A percentile compares a stretch with the other conserved stretches of the same genome.
Evolutionary conservation across 1,284 basidiomycete genomes (phyloP).

Genomic region (Takashimella tepidaria): DNA sequence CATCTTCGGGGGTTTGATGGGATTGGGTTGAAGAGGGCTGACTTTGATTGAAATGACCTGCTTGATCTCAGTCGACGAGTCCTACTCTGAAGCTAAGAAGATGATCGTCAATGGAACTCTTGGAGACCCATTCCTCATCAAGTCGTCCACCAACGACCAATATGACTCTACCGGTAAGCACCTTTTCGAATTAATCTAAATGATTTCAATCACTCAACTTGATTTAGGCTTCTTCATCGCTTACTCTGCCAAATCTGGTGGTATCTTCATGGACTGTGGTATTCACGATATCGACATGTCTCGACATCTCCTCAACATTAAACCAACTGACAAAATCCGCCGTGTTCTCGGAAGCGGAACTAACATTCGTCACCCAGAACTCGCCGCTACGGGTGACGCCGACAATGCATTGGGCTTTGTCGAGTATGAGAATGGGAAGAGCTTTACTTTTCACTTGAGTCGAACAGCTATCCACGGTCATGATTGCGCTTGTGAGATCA

Average conservation of each 20-base stretch:
- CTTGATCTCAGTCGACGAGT: conserved; percentile 28
- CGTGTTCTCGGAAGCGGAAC: conserved; percentile 25
- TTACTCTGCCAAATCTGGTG: conserved; percentile 28
- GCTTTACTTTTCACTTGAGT: conserved; percentile 20
- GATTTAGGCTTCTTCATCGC: conserved; percentile 33
- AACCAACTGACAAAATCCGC: conserved; percentile 21
- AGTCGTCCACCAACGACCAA: conserved; percentile 28
- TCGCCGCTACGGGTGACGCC: conserved; percentile 21
- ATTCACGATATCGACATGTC: conserved; percentile 37
- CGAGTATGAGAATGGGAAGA: conserved; percentile 21
- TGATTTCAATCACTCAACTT: too few species aligned
- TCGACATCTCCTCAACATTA: conserved; percentile 19
- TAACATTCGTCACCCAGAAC: conserved; percentile 28
- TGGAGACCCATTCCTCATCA: conserved; percentile 25
- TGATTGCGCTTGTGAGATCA: conserved; percentile 27
- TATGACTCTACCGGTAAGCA: conserved; percentile 23
- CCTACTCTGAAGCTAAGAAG: conserved; percentile 18
- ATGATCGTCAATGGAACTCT: conserved; percentile 19
- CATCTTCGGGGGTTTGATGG: not conserved
- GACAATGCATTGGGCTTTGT: conserved; percentile 30
- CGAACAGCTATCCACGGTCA: conserved; percentile 30
- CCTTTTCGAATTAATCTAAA: too few species aligned
- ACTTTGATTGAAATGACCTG: not conserved
- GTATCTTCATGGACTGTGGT: conserved; percentile 35
- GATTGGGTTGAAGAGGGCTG: not conserved